Evolutionary conservation across 2,329 filamentous ascomycete species (phyloP).

Genomic region (Ophiosphaerella korrae): DNA sequence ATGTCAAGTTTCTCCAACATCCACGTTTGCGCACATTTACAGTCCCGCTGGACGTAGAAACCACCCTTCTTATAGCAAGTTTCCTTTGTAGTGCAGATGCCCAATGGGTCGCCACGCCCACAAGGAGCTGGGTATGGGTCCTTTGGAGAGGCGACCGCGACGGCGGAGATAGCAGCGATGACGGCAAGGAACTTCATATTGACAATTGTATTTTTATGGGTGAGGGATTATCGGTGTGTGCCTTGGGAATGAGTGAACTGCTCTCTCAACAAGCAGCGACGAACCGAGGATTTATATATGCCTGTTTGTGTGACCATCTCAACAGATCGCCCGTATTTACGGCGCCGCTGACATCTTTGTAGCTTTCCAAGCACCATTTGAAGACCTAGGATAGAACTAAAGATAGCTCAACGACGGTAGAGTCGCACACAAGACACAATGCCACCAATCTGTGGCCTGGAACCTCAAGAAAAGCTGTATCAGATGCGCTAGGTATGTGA

Average conservation of each 20-base stretch:
- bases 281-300: conserved; percentile 12
- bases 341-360: conserved; percentile 13
- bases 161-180: conserved; percentile 18
- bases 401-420: conserved; percentile 8
- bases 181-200: conserved; percentile 20
- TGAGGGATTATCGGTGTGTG: background rate
- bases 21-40: conserved; percentile 10
- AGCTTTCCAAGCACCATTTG: background rate
- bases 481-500: conserved; percentile 3
- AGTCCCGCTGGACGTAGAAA: conserved; percentile 39
- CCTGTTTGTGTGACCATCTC: background rate
- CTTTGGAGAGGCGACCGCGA: conserved; percentile 23
- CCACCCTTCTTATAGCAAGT: conserved; percentile 32
- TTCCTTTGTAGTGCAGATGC: conserved; percentile 32
- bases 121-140: conserved; percentile 38
- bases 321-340: conserved; percentile 3
- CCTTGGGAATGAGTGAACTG: background rate
- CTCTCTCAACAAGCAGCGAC: background rate
- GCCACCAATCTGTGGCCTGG: conserved; percentile 1
- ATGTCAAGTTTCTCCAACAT: background rate
- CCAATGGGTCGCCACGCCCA: conserved; percentile 33
- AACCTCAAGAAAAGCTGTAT: background rate
- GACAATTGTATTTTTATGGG: background rate
- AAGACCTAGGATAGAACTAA: background rate
- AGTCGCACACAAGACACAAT: background rate